phyloP scores from a whole-genome alignment of 2,329 filamentous ascomycete genomes.

The Penicillium occitanis region DNA sequence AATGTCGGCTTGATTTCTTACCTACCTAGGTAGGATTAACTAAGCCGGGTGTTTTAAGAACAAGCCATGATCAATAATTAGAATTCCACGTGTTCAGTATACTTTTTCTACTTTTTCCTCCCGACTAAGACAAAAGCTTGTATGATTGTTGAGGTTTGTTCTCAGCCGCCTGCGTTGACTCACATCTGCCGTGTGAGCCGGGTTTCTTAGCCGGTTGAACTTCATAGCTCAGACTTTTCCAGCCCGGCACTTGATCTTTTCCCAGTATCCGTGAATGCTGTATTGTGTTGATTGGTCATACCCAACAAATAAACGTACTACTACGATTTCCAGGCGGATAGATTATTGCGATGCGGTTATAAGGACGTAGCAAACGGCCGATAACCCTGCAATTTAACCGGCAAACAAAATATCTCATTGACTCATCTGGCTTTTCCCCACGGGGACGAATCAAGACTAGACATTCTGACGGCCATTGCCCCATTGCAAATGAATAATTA shows the following conservation, averaged over 20 bases:
- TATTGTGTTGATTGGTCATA: background rate
- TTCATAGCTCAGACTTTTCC: background rate
- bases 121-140: background rate
- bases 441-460: slow-evolving; percentile 5
- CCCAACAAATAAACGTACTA: background rate
- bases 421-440: background rate
- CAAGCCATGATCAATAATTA: background rate
- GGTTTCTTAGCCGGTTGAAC: background rate
- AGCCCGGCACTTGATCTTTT: background rate
- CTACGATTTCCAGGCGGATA: background rate
- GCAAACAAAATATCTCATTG: background rate
- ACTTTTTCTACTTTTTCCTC: background rate
- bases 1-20: background rate
- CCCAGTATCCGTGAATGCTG: background rate
- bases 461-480: background rate
- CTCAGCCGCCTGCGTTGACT: background rate
- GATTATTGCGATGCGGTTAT: background rate
- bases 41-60: background rate
- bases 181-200: background rate
- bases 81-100: background rate
- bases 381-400: slow-evolving; percentile 9
- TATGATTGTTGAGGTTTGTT: background rate
- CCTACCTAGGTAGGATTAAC: background rate
- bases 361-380: background rate
- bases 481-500: background rate